Evolutionary conservation across 306 rosid genomes (phyloP).

Genomic region (Quercus cerris): DNA sequence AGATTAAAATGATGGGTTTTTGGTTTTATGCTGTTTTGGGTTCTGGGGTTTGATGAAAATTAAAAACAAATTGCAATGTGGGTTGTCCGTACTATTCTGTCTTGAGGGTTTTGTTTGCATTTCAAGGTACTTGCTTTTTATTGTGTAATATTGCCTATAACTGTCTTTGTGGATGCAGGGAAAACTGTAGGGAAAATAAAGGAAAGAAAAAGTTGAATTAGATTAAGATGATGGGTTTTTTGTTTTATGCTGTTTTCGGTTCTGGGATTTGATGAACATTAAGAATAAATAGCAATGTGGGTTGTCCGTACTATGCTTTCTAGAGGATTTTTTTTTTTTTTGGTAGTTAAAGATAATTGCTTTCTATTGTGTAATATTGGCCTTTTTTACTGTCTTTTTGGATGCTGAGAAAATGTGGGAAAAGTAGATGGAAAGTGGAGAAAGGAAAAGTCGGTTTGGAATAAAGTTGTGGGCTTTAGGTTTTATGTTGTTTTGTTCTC

Average conservation of each 20-base stretch:
- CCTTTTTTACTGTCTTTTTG: background rate
- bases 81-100: background rate
- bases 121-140: background rate
- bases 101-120: background rate
- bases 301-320: background rate
- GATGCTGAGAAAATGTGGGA: conserved; percentile 14
- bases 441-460: background rate
- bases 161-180: conserved; percentile 7
- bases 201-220: background rate
- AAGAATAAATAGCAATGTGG: background rate
- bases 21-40: background rate
- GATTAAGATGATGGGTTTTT: background rate
- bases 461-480: background rate
- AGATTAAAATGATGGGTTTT: background rate
- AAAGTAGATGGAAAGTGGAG: background rate
- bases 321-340: background rate
- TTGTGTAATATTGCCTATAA: background rate
- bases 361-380: background rate
- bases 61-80: background rate
- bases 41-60: background rate
- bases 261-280: background rate
- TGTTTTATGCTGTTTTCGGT: background rate
- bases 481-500: background rate
- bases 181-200: conserved; percentile 6
- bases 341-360: background rate